Evolutionary conservation across 176 grass and related monocot genomes (phyloP), one percentile per base, ranked within the genome.

Genomic region (Musa itinerans): DNA sequence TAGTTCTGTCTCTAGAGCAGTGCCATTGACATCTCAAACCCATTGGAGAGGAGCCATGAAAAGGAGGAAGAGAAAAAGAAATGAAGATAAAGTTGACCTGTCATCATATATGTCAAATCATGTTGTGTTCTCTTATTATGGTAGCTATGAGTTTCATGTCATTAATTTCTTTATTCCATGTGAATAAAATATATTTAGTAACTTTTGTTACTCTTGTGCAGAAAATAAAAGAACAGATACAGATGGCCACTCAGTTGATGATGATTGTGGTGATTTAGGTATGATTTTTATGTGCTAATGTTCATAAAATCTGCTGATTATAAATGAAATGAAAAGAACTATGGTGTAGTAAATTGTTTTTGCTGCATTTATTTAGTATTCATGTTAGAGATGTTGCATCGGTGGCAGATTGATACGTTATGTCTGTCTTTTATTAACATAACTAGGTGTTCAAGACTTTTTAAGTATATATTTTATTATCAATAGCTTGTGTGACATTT

Each of bases 121-220:
- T 19, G 53, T 65, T 9, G 17, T 98, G 76, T 89, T 98, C 29
- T 98, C 94, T 65, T 96, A 92, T 79, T 91, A 93, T 79, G 94
- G 94, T 98, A 82, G 79, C 54, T 51, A 65, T 74, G 9, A 70
- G 16, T 70, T 19, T 87, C 68, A 68, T 69, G 17, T 74, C 78
- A 57, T 70, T 73, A 80, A 15, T 54, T 29, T 29, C 11, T 23
- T 66, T 52, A 17, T 77, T 43, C 69, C 11, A 76, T 65, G 61
- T 55, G 15, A 61, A 27, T 65, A 55, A 54, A 9, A 14, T 21
- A 43, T 43, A 75, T 54, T 71, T 80, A 25, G 71, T 79, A 74
- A 79, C 53, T 54, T 21, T 1, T 70, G 5, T 29, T 49, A 13
- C 13, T 65, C 66, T 56, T 79, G n/a, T 80, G 80, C 76, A 87